A percentile compares a stretch with the other conserved stretches of the same genome.
Conservation (phyloP, 345 rosid genomes). For the Lepidium africanum region DNA sequence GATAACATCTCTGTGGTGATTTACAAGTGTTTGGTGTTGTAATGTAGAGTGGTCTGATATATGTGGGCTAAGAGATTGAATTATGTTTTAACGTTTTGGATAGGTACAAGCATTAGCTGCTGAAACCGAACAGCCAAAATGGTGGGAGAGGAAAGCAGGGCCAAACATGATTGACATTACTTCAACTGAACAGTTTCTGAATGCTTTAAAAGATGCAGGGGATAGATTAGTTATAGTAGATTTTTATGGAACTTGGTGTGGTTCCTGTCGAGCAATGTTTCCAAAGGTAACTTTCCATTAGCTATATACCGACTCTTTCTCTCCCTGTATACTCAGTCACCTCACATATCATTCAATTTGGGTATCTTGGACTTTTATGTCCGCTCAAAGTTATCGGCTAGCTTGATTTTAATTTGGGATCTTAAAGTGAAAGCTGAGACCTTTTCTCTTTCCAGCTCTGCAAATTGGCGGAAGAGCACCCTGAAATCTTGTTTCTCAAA, state of each 20-base stretch:
- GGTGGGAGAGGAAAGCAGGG: slow-evolving; percentile 93
- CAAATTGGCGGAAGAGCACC: slow-evolving; percentile 65
- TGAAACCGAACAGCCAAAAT: slow-evolving; percentile 68
- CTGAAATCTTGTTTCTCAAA: slow-evolving; percentile 70
- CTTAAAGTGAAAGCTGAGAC: neutral
- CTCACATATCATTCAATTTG: neutral
- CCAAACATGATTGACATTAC: slow-evolving; percentile 83
- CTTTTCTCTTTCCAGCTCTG: slow-evolving; percentile 51
- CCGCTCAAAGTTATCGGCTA: neutral
- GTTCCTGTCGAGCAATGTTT: slow-evolving; percentile 82
- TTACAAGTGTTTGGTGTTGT: neutral
- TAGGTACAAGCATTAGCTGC: slow-evolving; percentile 61
- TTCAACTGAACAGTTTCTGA: slow-evolving; percentile 68
- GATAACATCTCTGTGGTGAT: neutral
- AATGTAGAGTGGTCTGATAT: neutral
- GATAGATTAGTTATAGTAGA: slow-evolving; percentile 85
- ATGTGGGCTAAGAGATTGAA: neutral
- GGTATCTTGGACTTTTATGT: neutral
- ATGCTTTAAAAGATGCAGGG: slow-evolving; percentile 65
- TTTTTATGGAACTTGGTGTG: slow-evolving; percentile 97
- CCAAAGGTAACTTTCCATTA: slow-evolving; percentile 51
- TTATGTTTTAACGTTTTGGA: neutral
- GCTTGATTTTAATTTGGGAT: neutral
- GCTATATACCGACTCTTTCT: neutral
- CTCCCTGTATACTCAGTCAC: neutral